A percentile compares a stretch with the other conserved stretches of the same genome.
Evolutionary conservation across 352 stramenopile species (phyloP).

Genomic region (Pythium folliculosum): DNA sequence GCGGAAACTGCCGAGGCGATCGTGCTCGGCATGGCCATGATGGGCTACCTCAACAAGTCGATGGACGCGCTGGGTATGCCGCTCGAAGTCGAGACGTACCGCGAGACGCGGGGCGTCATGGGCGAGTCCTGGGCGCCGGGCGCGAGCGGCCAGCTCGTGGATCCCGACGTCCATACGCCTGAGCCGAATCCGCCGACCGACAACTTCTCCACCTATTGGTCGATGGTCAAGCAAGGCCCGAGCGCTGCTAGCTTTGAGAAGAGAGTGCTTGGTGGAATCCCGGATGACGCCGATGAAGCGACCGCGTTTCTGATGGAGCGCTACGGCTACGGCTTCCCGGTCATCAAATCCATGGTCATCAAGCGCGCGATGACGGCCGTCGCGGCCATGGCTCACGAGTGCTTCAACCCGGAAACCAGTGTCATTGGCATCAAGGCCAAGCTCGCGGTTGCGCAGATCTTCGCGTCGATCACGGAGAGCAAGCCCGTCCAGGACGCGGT

Average conservation of each 20-base stretch:
- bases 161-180: conserved; percentile 19
- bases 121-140: conserved; percentile 19
- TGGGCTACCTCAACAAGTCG: conserved; percentile 28
- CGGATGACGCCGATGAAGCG: conserved; percentile 9
- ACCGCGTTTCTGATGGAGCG: conserved; percentile 4
- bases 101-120: conserved; percentile 21
- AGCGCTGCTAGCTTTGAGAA: conserved; percentile 23
- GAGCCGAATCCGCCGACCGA: conserved; percentile 11
- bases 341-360: conserved; percentile 18
- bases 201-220: conserved; percentile 20
- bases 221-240: conserved; percentile 16
- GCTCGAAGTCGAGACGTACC: conserved; percentile 24
- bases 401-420: conserved; percentile 23
- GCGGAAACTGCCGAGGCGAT: conserved; percentile 16
- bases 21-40: conserved; percentile 24
- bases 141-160: conserved; percentile 12
- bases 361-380: conserved; percentile 18
- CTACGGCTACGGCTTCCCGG: conserved; percentile 12
- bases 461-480: conserved; percentile 16
- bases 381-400: conserved; percentile 22
- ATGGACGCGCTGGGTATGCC: conserved; percentile 29
- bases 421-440: conserved; percentile 26
- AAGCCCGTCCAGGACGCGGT: conserved; percentile 16
- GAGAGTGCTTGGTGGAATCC: conserved; percentile 13
- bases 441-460: conserved; percentile 15